Evolutionary conservation across 257 asterid species (phyloP), one percentile per base, ranked within the genome.

Genomic region (Pogostemon cablin): DNA sequence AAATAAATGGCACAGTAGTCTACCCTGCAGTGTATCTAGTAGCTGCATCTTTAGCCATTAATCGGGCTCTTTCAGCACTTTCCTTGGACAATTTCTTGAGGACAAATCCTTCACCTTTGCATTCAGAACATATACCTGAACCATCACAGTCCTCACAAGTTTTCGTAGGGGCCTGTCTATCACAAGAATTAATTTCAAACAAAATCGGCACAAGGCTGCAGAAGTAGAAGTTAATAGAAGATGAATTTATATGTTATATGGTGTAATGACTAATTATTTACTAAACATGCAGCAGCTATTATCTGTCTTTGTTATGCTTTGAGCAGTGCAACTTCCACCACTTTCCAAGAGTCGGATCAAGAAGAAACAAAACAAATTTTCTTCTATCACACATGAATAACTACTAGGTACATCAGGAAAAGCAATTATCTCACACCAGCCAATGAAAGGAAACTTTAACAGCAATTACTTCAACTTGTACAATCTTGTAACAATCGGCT

Each of bases 1-100:
- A 37, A 40, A 60, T 32, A 10, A 58, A n/a, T 41, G n/a, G 32
- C 46, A 72, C 46, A 61, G 72, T 64, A 61, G 72, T 64, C 11
- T 81, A 90, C 97, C 97, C 97, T 59, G 97, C 96, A 25, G 97
- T 90, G 80, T 90, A 90, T 88, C 97, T 84, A 43, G 97, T 90
- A 37, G 97, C 97, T 38, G 83, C 85, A 52, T 88, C 84, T 78
- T 86, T 84, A 4, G 98, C 83, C 86, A 74, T 81, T 81, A 84
- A 38, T 75, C 98, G 84, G 62, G 95, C 95, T 77, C 74, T 83
- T 73, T 89, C 95, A 5, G 97, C 95, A 10, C 72, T 88, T 73
- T 81, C 82, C 0, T 88, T 90, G 0, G 97, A 83, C 79, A 88
- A 40, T 78, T 81, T 86, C 86, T 88, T 93, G 4, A 87, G 81